Evolutionary conservation across 345 rosid species (phyloP), one percentile per base, ranked within the genome.

Genomic region (Nasturtium officinale): DNA sequence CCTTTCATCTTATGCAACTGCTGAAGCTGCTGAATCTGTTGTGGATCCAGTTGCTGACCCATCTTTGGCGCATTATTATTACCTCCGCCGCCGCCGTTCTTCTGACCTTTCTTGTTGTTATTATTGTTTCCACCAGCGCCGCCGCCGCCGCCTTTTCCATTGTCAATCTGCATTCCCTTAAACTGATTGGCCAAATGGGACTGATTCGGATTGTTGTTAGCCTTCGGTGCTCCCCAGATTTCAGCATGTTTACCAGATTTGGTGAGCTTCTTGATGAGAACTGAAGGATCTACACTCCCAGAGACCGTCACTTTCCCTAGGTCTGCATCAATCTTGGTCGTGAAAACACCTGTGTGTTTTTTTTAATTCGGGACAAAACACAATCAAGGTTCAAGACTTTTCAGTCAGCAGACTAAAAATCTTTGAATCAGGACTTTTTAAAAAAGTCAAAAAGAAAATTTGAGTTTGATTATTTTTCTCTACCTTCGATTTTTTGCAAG

Each of bases 181-280:
- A 85, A 17, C 78, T 91, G 95, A 67, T 84, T 82, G 12, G 84
- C 78, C 56, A 87, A 11, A 2, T 88, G 66, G 61, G 78, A 79
- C 55, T 82, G 89, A 69, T 80, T 84, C 0, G 33, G 61, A 66
- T 79, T 73, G 78, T 78, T 84, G 79, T 81, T 85, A 62, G 79
- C 61, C 78, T 89, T 90, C 56, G 83, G 82, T 28, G 87, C 82
- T 3, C 89, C 96, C 96, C 97, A 91, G 28, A 89, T 64, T 82
- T 91, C 98, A 21, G 96, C 97, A 85, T 87, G 91, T 79, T 94
- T 94, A 30, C 98, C 98, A 56, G 92, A 84, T 83, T 94, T 91
- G 9, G 88, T 82, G 23, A 94, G 97, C 84, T 87, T 90, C 85
- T 89, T 94, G 73, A 94, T 88, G 40, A 94, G 90, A 11, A 86